Base-by-base conservation (phyloP, 495 filamentous ascomycete species). In the Penicillium manginii region DNA sequence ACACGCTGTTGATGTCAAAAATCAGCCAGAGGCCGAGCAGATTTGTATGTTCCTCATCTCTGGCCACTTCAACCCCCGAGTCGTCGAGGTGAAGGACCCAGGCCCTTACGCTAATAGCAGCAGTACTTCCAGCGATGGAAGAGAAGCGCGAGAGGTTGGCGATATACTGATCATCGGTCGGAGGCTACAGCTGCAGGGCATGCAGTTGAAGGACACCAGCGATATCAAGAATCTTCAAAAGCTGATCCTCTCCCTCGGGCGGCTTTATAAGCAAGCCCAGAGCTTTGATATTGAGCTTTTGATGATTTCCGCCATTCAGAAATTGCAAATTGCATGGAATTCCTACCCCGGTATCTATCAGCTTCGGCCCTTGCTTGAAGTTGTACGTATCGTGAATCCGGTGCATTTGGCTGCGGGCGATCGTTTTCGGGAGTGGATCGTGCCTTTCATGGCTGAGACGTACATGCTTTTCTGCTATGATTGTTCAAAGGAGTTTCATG, bases 261-360 rank as follows among this genome's bases (percentile, higher is more conserved):
- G n/a, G 1, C 47, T 69, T 0, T 67, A 69, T 31, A 14, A 14
- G 2, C 42, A 54, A 4, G 61, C 61, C 0, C 40, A 53, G 17
- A 40, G 35, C 2, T 45, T 57, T 17, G 39, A 57, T 4, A 17
- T 62, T 3, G 45, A 54, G 1, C 26, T 29, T 29, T 33, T 69
- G 14, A 52, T 66, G 10, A 32, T 39, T 0, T 14, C 37, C 10
- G 61, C 62, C n/a, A 45, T 58, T 0, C 10, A 56, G 15, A 71
- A 71, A 42, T 57, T 71, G 1, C 65, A 68, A 29, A 54, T 54
- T 2, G 55, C 56, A 17, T 71, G 68, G 68, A 71, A 71, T n/a
- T 63, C 52, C 0, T 68, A 70, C 45, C 57, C 54, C 0, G 60
- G 57, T 10, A 14, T 65, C 0, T 50, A 15, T 7, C 62, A 63